Conservation (phyloP, 2,329 filamentous ascomycete genomes). For the Aspergillus hortae region DNA sequence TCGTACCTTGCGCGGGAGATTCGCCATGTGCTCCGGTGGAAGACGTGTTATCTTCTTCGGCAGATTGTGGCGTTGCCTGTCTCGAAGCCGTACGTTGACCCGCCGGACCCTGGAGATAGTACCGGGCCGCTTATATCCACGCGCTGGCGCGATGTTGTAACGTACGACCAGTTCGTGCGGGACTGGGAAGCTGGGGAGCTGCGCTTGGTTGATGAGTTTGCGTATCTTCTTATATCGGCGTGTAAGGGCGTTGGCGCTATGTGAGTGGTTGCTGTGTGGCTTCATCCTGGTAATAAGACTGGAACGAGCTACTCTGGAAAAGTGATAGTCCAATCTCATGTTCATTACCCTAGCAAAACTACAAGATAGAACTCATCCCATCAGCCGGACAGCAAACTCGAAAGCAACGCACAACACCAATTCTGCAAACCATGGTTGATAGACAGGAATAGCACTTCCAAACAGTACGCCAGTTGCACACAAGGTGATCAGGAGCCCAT, state of each 20-base stretch:
- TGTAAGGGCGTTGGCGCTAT: conserved; percentile 1
- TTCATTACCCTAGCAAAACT: no score
- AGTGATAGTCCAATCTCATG: no score
- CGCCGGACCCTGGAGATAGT: background rate
- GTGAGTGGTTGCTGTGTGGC: background rate
- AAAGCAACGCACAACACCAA: no score
- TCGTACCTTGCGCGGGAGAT: conserved; percentile 6
- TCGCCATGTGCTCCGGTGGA: background rate
- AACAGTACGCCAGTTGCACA: no score
- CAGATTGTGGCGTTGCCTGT: conserved; percentile 4
- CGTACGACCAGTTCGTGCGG: conserved; percentile 3
- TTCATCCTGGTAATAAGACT: no score
- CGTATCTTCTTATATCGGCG: background rate
- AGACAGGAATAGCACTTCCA: no score
- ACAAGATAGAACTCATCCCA: no score
- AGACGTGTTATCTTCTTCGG: conserved; percentile 3
- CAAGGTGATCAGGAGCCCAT: no score
- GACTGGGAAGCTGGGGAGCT: conserved; percentile 2
- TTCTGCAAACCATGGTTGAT: no score
- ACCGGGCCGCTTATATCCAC: background rate
- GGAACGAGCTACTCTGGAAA: no score
- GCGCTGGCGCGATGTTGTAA: background rate
- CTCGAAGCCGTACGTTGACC: background rate
- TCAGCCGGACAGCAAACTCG: no score
- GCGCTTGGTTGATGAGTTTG: background rate